Evolutionary conservation across 345 rosid species (phyloP).

Genomic region (Ceriops decandra): DNA sequence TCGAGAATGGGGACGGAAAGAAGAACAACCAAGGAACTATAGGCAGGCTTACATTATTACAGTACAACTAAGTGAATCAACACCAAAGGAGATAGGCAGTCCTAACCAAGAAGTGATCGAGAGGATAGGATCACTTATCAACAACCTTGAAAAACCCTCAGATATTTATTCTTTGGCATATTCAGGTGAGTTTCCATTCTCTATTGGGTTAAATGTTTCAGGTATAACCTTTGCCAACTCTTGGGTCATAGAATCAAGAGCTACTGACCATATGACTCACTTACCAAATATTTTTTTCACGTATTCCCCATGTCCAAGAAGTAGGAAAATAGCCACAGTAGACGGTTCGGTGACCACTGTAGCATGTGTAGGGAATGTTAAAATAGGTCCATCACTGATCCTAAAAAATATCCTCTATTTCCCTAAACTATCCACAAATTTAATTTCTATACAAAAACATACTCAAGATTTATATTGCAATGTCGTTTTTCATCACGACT

Average conservation of each 20-base stretch:
- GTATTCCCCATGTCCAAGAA: conserved; percentile 1
- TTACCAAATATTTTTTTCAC: not conserved
- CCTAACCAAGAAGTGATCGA: not conserved
- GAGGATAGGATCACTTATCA: not conserved
- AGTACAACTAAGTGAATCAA: not conserved
- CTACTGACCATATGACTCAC: conserved; percentile 2
- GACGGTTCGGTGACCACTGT: not conserved
- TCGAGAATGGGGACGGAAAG: not conserved
- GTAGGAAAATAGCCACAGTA: not conserved
- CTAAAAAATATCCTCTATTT: not conserved
- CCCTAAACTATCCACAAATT: not conserved
- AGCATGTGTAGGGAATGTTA: not conserved
- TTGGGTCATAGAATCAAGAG: not conserved
- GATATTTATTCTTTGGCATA: not conserved
- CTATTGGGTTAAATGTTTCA: not conserved
- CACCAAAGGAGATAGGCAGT: not conserved
- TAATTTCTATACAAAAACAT: not conserved
- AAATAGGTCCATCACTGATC: not conserved
- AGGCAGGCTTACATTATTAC: not conserved
- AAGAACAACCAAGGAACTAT: not conserved
- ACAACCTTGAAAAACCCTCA: not conserved
- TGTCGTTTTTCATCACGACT: not conserved
- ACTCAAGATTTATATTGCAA: not conserved
- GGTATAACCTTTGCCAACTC: not conserved
- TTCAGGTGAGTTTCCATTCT: conserved; percentile 3